Evolutionary conservation across 257 asterid genomes (phyloP), one percentile per base, ranked within the genome.

Genomic region (Oldenlandia corymbosa): DNA sequence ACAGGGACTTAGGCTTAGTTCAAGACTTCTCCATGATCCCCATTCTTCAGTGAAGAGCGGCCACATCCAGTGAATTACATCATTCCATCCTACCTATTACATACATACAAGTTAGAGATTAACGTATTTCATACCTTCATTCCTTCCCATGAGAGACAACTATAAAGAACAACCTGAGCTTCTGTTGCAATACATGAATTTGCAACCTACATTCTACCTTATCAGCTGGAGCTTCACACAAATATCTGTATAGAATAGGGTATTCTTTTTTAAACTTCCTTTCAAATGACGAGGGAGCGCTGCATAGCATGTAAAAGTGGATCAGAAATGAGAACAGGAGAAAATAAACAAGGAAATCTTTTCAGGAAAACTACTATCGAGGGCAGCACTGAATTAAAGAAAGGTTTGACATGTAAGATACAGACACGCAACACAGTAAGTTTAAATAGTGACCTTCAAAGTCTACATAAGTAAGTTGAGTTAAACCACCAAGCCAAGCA

Each of bases 51-150:
- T 64, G 74, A 89, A 92, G 69, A 92, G 88, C 39, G 99, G 97
- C 99, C 99, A 89, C 96, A 92, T 87, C 99, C 99, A 92, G 73
- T 92, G 95, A 67, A 76, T 80, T 58, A 92, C 83, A 68, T 92
- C 99, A 75, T 81, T 84, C 99, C 99, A 92, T 64, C 94, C 83
- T 58, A 92, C 80, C 97, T 92, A 77, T 39, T 51, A 74, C 62
- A 62, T 21, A 1, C 24, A 21, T 64, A 48, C 48, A 63, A 39
- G 18, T 14, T 52, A 31, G 60, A 37, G 42, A 51, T 53, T 60
- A 46, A 36, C 13, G 27, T 20, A 42, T 27, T 48, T 10, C 23
- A 4, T 31, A 47, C n/a, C 49, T 46, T 46, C 21, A 17, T 16
- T 57, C 58, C 34, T 71, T 20, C 57, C 21, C 26, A 58, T 51